Base-by-base conservation (phyloP, 169 alveolate species). In the Perkinsus chesapeaki region DNA sequence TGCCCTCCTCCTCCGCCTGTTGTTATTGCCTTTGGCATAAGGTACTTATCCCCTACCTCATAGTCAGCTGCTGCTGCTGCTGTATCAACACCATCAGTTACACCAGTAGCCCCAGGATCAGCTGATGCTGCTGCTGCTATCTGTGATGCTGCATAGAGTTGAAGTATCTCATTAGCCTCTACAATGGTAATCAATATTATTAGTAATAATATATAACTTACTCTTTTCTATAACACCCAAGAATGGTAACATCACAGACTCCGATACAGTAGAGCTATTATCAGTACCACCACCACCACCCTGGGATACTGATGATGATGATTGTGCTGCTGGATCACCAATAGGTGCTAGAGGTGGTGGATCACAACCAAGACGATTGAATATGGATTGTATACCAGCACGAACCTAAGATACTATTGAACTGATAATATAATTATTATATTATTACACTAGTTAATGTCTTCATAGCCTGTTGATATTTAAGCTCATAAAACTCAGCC, bases 401-500 rank as follows among this genome's bases (percentile, higher is more conserved):
- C 92, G 48, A 3, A 91, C 82, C 82, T 60, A 60, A 5, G 82
- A 60, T 16, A 7, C 12, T 60, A 16, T 1, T 0, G 27, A 60
- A 93, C n/a, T n/a, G n/a, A n/a, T n/a, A n/a, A n/a, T n/a, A n/a
- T n/a, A n/a, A n/a, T n/a, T n/a, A n/a, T n/a, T n/a, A n/a, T n/a
- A n/a, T n/a, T 9, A 7, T 60, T 60, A 60, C 73, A 10, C 39
- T 27, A 36, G 72, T 91, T 7, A 93, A 31, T 3, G 92, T 73
- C 31, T 96, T 95, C 73, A 94, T 43, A 39, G 97, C 95, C 39
- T 94, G 94, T 73, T 96, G 95, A 73, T 95, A 95, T 48, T 95
- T 97, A 39, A 94, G 91, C 93, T 97, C 98, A 93, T 95, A 96
- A 94, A 96, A 93, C 93, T 96, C 97, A 48, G 97, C 96, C 91